Evolutionary conservation across 768 basidiomycete species (phyloP), one percentile per base, ranked within the genome.

Genomic region (Sutorius australiensis): DNA sequence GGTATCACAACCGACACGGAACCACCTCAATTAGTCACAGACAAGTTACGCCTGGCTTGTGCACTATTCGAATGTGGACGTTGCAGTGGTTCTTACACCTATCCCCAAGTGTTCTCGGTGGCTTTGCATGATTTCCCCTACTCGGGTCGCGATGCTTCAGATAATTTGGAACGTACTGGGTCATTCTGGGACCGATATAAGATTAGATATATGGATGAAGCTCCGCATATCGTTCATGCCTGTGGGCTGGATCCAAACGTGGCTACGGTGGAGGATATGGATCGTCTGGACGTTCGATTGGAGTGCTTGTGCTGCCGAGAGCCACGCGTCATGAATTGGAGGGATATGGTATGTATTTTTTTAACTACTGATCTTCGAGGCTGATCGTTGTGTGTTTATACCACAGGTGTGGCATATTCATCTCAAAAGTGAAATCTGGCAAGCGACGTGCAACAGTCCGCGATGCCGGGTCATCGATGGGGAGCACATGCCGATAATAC

Each of bases 221-320:
- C 56, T 4, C 38, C 50, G 0, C 46, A 61, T 12, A 14, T 56
- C 19, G 28, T 60, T 9, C 13, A 38, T 16, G 54, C 51, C 17
- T 61, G 58, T n/a, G 59, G 59, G n/a, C 34, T 60, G 17, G 50
- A 60, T 32, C 58, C 58, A 9, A 32, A 33, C 10, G 38, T 56
- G n/a, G 58, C 59, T 17, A 52, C 53, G 9, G 40, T 12, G 14
- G 50, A 51, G 1, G 59, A 60, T 10, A 56, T 60, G 59, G 48
- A 60, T 17, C 33, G 8, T 24, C 53, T 44, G 3, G 47, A 56
- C 28, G 59, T 45, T 33, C 57, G 59, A 40, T 17, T 43, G 12
- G n/a, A 28, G n/a, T 43, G 42, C 6, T 11, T 11, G 1, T 17
- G 10, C 37, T 61, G 60, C 17, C 2, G 0, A 1, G 11, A 7